Percentiles rank a stretch among this genome's conserved stretches.
phyloP scores from a whole-genome alignment of 768 basidiomycete genomes.

The Lactifluus pinguis region DNA sequence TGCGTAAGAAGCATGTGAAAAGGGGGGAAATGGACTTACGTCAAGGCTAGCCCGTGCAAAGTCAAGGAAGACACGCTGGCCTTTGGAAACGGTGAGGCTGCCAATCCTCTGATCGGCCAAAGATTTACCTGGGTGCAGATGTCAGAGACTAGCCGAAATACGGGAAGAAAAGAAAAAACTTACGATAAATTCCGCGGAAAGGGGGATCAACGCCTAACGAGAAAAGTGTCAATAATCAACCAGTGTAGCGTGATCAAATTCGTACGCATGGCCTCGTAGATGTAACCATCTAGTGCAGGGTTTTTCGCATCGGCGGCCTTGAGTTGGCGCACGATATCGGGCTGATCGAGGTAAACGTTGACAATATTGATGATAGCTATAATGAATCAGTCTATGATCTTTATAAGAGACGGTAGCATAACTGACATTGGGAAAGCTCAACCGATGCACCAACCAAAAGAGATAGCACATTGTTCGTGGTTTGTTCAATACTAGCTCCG shows the following conservation, averaged over 20 bases:
- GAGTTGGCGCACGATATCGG: slow-evolving; percentile 26
- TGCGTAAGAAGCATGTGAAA: neutral
- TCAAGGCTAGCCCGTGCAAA: slow-evolving; percentile 46
- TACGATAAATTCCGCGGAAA: slow-evolving; percentile 61
- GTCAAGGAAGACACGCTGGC: slow-evolving; percentile 56
- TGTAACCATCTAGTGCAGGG: slow-evolving; percentile 43
- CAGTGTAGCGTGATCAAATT: slow-evolving; percentile 13
- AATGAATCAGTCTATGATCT: neutral
- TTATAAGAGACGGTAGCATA: neutral
- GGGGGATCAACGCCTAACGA: slow-evolving; percentile 58
- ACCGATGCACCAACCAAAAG: slow-evolving; percentile 58
- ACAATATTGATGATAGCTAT: slow-evolving; percentile 57
- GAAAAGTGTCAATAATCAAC: slow-evolving; percentile 1
- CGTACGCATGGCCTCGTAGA: slow-evolving; percentile 63
- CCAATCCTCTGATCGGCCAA: slow-evolving; percentile 38
- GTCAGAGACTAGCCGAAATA: neutral
- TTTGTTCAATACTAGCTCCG: slow-evolving; percentile 47
- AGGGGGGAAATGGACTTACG: slow-evolving; percentile 29
- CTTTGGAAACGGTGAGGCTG: slow-evolving; percentile 35
- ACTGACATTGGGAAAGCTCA: slow-evolving; percentile 59
- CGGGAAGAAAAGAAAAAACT: slow-evolving; percentile 20
- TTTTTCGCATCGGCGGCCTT: slow-evolving; percentile 29
- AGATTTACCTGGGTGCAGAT: slow-evolving; percentile 35
- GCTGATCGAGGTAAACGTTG: slow-evolving; percentile 49
- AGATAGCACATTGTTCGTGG: slow-evolving; percentile 63